Evolutionary conservation across 2,329 filamentous ascomycete species (phyloP).

Genomic region (Phoma sp.): DNA sequence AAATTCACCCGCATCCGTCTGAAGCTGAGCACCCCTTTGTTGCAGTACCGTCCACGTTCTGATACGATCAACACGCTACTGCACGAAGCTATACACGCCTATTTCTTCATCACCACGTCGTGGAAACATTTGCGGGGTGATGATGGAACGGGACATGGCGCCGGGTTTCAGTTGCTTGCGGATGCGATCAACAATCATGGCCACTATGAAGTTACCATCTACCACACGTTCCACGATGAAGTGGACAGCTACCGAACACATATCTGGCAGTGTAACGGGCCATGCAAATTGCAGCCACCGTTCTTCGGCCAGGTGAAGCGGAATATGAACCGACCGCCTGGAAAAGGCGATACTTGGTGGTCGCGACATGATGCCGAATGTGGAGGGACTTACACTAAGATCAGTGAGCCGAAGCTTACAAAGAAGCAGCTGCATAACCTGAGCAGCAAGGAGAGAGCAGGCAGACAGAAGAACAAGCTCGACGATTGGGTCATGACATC

Average conservation of each 20-base stretch:
- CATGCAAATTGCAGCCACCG: slow-evolving; percentile 47
- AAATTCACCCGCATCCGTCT: slow-evolving; percentile 51
- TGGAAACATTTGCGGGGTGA: slow-evolving; percentile 52
- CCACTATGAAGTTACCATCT: slow-evolving; percentile 50
- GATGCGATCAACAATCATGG: slow-evolving; percentile 55
- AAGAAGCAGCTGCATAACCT: slow-evolving; percentile 51
- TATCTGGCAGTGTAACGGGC: slow-evolving; percentile 53
- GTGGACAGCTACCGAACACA: slow-evolving; percentile 55
- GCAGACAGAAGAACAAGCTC: slow-evolving; percentile 54
- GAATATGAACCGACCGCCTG: slow-evolving; percentile 54
- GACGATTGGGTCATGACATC: slow-evolving; percentile 49
- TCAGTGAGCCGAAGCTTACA: slow-evolving; percentile 50
- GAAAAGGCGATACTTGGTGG: slow-evolving; percentile 53
- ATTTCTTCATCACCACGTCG: slow-evolving; percentile 55
- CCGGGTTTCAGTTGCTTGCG: slow-evolving; percentile 52
- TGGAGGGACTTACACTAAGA: slow-evolving; percentile 52
- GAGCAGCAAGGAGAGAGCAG: slow-evolving; percentile 50
- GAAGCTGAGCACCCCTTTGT: slow-evolving; percentile 53
- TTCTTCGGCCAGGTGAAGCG: slow-evolving; percentile 55
- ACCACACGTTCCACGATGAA: slow-evolving; percentile 55
- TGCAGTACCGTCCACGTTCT: slow-evolving; percentile 52
- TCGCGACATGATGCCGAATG: slow-evolving; percentile 49
- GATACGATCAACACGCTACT: slow-evolving; percentile 54
- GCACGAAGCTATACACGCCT: slow-evolving; percentile 55
- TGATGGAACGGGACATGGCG: slow-evolving; percentile 52